These are phyloP conservation scores for Umbelopsis vinacea DNA, from an alignment of 192 early-diverging fungal genomes.

Conservation along the genomic window DNA sequence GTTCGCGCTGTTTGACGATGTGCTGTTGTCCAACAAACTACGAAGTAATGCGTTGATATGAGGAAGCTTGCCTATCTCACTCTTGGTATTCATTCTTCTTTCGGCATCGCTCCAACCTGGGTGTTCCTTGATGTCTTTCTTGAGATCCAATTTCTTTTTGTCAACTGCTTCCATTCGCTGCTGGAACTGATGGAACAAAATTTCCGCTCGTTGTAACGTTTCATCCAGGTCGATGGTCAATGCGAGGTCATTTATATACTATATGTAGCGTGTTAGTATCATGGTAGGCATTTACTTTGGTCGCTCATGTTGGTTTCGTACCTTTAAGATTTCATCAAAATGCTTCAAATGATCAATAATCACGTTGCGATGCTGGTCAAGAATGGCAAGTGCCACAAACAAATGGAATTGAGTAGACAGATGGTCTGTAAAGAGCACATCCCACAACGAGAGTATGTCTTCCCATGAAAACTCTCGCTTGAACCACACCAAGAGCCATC, in stretches of 20 bases:
- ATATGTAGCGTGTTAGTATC: neutral
- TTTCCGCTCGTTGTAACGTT: slow-evolving; percentile 77
- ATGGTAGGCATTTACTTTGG: neutral
- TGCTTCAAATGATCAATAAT: slow-evolving; percentile 79
- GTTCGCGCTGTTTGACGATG: neutral
- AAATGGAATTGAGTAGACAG: slow-evolving; percentile 82
- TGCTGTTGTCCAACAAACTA: neutral
- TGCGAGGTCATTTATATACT: slow-evolving; percentile 88
- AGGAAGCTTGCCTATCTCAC: slow-evolving; percentile 1
- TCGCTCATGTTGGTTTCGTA: slow-evolving; percentile 26
- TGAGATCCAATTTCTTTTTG: slow-evolving; percentile 30
- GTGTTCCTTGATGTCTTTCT: slow-evolving; percentile 11
- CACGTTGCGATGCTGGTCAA: slow-evolving; percentile 83
- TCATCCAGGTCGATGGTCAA: slow-evolving; percentile 77
- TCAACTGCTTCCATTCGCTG: slow-evolving; percentile 54
- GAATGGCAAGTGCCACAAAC: slow-evolving; percentile 95
- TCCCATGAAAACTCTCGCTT: slow-evolving; percentile 96
- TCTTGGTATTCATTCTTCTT: neutral
- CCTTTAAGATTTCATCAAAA: slow-evolving; percentile 95
- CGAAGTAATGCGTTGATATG: slow-evolving; percentile 7
- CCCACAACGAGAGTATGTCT: slow-evolving; percentile 87
- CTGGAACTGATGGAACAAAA: slow-evolving; percentile 69
- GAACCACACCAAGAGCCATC: slow-evolving; percentile 96
- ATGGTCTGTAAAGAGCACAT: slow-evolving; percentile 80
- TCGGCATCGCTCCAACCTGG: slow-evolving; percentile 7